phyloP scores from a whole-genome alignment of 768 basidiomycete species.

The Favolaschia claudopus region DNA sequence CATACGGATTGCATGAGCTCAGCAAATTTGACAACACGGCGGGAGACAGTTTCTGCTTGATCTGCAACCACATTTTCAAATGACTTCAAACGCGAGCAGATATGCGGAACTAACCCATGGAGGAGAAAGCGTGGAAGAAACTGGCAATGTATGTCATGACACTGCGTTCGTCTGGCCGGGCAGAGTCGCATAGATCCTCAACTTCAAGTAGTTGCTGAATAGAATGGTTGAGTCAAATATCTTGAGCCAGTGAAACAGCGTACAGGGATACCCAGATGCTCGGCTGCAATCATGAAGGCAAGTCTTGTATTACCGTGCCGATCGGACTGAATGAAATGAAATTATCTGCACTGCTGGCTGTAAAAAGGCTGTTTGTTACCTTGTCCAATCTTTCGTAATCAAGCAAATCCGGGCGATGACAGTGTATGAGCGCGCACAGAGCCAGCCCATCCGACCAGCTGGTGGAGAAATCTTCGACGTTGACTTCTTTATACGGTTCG shows the following conservation, averaged over 20 bases:
- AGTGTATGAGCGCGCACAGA: constrained; percentile 97
- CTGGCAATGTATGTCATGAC: constrained; percentile 99
- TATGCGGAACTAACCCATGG: constrained; percentile 74
- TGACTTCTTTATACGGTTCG: constrained; percentile 85
- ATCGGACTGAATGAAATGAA: constrained; percentile 59
- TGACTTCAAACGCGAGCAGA: too few species aligned
- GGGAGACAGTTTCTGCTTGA: constrained; percentile 92
- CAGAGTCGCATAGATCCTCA: constrained; percentile 88
- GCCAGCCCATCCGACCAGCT: constrained; percentile 97
- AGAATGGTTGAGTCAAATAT: background rate
- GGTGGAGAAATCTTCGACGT: constrained; percentile 91
- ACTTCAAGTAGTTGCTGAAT: constrained; percentile 93
- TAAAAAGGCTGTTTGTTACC: constrained; percentile 44
- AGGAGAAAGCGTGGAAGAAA: constrained; percentile 97
- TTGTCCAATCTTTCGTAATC: constrained; percentile 91
- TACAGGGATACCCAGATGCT: constrained; percentile 91
- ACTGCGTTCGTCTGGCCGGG: constrained; percentile 92
- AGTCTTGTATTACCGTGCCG: constrained; percentile 83
- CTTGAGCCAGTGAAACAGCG: constrained; percentile 33
- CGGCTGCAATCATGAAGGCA: constrained; percentile 88
- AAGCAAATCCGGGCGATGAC: constrained; percentile 93
- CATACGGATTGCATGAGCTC: constrained; percentile 95
- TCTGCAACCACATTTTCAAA: constrained; percentile 54
- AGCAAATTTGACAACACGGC: constrained; percentile 94
- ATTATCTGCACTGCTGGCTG: constrained; percentile 15